phyloP scores from a whole-genome alignment of 371 early-diverging fungal genomes.

The Dipsacomyces acuminosporus region DNA sequence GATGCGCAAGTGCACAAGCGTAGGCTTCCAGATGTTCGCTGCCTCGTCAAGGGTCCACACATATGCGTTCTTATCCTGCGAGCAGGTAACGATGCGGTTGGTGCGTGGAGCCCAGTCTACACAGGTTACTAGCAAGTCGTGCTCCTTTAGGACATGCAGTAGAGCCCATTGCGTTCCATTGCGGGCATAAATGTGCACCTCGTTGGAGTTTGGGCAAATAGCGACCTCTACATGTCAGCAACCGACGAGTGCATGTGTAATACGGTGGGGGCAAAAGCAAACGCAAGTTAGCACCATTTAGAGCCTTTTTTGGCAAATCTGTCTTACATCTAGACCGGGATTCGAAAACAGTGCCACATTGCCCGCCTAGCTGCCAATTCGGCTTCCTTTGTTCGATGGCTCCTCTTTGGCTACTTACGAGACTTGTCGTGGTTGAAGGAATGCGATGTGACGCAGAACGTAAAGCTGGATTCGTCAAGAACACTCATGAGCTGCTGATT shows the following conservation, averaged over 20 bases:
- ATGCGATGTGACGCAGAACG: slow-evolving; percentile 76
- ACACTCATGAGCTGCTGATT: slow-evolving; percentile 23
- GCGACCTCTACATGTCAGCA: slow-evolving; percentile 76
- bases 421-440: slow-evolving; percentile 85
- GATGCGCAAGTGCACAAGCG: slow-evolving; percentile 89
- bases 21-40: slow-evolving; percentile 78
- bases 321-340: no score
- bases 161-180: slow-evolving; percentile 57
- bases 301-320: no score
- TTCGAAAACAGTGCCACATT: no score
- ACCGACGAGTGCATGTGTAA: no score
- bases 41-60: slow-evolving; percentile 83
- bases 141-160: slow-evolving; percentile 76
- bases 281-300: no score
- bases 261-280: no score
- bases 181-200: slow-evolving; percentile 78
- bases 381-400: no score
- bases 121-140: slow-evolving; percentile 92
- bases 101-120: slow-evolving; percentile 96
- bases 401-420: slow-evolving; percentile 52
- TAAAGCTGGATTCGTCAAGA: slow-evolving; percentile 45
- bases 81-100: slow-evolving; percentile 93
- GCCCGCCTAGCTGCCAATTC: no score
- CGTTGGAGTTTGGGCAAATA: slow-evolving; percentile 82
- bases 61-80: slow-evolving; percentile 97